Evolutionary conservation across 805 yeast species (phyloP), one percentile per base, ranked within the genome.

Genomic region (Lachancea mirantina): DNA sequence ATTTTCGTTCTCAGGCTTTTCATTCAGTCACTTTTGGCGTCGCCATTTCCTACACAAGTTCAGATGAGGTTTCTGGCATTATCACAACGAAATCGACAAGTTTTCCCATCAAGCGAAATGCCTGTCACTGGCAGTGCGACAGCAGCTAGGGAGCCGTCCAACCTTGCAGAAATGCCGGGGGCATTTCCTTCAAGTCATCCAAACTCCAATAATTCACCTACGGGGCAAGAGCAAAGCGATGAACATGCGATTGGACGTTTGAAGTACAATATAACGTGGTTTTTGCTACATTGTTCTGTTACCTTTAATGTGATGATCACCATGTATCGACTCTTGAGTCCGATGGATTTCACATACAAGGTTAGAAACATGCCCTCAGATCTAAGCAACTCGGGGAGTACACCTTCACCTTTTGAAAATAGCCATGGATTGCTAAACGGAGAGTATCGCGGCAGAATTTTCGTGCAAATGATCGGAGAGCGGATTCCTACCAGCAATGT

Each of bases 401-500:
- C 42, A 10, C 57, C 59, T 10, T 52, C 61, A 2, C 55, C 54
- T 5, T 56, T 45, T 28, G 38, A 38, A 15, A 47, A 48, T 35
- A 42, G 35, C 2, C 35, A 46, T 22, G 56, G 52, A 5, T 16
- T 52, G 2, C 34, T 53, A 9, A 45, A 42, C 33, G 61, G 61
- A 20, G 58, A 56, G 31, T 26, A 44, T 23, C 42, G 45, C 24
- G 73, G 74, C 1, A 46, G 59, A n/a, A 36, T 64, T 13, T 45
- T 63, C 3, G 30, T 71, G 16, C 71, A 68, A 39, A 42, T 70
- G 13, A 64, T 72, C 14, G 79, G 79, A 0, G 77, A 73, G 36
- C 40, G 42, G 19, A 46, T 52, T 20, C 67, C 59, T 38, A 53
- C 28, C 37, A 61, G 46, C 35, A 61, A 43, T 36, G 47, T 39